Conservation (phyloP, 2,329 filamentous ascomycete species). For the Colletotrichum sp. region DNA sequence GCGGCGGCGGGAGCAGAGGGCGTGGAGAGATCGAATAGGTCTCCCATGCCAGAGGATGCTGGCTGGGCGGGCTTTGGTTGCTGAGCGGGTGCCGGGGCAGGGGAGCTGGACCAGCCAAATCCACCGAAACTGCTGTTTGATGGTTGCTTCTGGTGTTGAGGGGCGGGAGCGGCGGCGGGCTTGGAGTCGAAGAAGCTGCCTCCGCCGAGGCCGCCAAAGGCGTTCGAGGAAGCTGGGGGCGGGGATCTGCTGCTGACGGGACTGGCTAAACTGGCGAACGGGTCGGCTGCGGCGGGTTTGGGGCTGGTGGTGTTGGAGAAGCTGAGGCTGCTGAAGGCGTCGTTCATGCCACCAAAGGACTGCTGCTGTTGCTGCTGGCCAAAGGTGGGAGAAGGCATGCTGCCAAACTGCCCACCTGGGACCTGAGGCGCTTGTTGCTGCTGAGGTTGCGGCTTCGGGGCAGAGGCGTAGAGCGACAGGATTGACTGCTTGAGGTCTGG, state of each 20-base stretch:
- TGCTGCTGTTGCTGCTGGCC: slow-evolving; percentile 53
- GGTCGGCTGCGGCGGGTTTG: slow-evolving; percentile 56
- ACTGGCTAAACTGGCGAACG: slow-evolving; percentile 67
- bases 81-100: slow-evolving; percentile 40
- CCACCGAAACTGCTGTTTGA: slow-evolving; percentile 69
- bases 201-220: slow-evolving; percentile 65
- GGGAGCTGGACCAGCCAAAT: slow-evolving; percentile 65
- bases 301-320: slow-evolving; percentile 42
- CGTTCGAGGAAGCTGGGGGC: slow-evolving; percentile 39
- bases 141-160: slow-evolving; percentile 52
- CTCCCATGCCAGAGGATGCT: slow-evolving; percentile 65
- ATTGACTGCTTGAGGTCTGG: slow-evolving; percentile 98
- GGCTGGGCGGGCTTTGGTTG: slow-evolving; percentile 48
- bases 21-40: slow-evolving; percentile 80
- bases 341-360: slow-evolving; percentile 70
- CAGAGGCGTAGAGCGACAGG: slow-evolving; percentile 88
- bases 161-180: slow-evolving; percentile 59
- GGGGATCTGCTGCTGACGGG: slow-evolving; percentile 35
- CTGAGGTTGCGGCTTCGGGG: slow-evolving; percentile 73
- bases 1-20: slow-evolving; percentile 43
- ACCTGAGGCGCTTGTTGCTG: slow-evolving; percentile 55
- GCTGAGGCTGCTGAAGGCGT: slow-evolving; percentile 68
- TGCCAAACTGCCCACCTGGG: slow-evolving; percentile 65
- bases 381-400: slow-evolving; percentile 64
- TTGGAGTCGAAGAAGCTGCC: slow-evolving; percentile 85